Conservation (phyloP, 352 stramenopile genomes). For the Phytophthora nicotianae region DNA sequence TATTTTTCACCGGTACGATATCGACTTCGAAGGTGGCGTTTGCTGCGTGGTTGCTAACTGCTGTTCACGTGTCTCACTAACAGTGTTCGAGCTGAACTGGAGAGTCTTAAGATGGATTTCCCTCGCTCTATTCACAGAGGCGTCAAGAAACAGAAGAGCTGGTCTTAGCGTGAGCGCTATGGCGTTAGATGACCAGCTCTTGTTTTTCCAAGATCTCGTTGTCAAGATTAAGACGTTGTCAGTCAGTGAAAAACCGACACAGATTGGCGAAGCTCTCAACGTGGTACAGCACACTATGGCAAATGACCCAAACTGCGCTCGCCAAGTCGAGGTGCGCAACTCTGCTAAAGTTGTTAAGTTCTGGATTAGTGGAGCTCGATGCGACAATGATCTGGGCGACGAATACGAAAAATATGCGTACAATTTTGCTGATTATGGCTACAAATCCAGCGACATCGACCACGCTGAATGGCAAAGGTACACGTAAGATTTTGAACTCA, state of each 20-base stretch:
- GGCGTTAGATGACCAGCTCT: conserved; percentile 6
- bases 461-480: neutral
- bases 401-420: neutral
- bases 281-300: conserved; percentile 25
- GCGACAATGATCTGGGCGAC: neutral
- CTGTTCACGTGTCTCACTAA: neutral
- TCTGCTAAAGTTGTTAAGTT: neutral
- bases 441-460: neutral
- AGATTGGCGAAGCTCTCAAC: conserved; percentile 14
- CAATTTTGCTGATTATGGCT: neutral
- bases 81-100: conserved; percentile 25
- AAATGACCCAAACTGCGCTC: conserved; percentile 3
- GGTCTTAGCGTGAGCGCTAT: neutral
- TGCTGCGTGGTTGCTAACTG: neutral
- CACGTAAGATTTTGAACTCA: neutral
- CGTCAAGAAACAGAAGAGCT: no score
- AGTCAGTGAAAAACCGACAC: neutral
- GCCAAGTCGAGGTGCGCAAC: neutral
- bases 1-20: conserved; percentile 27
- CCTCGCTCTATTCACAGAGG: no score
- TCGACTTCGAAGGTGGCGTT: neutral
- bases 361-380: neutral
- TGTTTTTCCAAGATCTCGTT: conserved; percentile 1
- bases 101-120: conserved; percentile 28
- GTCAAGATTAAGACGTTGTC: neutral